phyloP scores from a whole-genome alignment of 2,329 filamentous ascomycete species.

The Diaporthe citri region DNA sequence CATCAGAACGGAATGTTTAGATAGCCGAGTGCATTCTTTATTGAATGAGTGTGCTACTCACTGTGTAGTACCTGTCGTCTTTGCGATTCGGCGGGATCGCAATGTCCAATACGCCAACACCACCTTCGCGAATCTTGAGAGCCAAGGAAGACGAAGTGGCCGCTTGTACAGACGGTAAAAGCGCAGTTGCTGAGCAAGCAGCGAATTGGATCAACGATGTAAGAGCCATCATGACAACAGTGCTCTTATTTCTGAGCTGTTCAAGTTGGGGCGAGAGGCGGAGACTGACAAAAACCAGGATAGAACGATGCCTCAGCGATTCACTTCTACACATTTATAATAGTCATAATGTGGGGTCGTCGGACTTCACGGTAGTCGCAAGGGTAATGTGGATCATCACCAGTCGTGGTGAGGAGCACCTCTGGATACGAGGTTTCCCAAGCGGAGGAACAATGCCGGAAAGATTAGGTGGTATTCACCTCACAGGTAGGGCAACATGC shows the following conservation, averaged over 20 bases:
- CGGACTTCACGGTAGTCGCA: not conserved
- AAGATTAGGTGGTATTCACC: slow-evolving; percentile 17
- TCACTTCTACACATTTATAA: not conserved
- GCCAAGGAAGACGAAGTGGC: not conserved
- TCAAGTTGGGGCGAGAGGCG: not conserved
- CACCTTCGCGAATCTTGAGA: not conserved
- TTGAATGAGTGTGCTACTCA: not conserved
- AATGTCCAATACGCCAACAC: slow-evolving; percentile 19
- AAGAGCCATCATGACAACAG: not conserved
- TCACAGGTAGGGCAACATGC: not conserved
- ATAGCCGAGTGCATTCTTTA: no score
- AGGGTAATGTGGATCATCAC: slow-evolving; percentile 15
- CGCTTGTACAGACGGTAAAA: not conserved
- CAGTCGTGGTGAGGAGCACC: slow-evolving; percentile 6
- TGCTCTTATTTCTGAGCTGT: not conserved
- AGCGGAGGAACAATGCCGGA: slow-evolving; percentile 20
- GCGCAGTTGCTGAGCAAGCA: not conserved
- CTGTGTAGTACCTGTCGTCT: slow-evolving; percentile 10
- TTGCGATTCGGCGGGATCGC: slow-evolving; percentile 12
- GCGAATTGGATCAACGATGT: not conserved
- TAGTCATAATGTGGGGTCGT: not conserved
- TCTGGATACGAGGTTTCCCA: slow-evolving; percentile 10
- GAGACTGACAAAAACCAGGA: not conserved
- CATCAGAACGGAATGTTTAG: not conserved
- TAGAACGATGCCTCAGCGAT: not conserved